phyloP scores from a whole-genome alignment of 2,329 filamentous ascomycete genomes.

The Penicillium sp. region DNA sequence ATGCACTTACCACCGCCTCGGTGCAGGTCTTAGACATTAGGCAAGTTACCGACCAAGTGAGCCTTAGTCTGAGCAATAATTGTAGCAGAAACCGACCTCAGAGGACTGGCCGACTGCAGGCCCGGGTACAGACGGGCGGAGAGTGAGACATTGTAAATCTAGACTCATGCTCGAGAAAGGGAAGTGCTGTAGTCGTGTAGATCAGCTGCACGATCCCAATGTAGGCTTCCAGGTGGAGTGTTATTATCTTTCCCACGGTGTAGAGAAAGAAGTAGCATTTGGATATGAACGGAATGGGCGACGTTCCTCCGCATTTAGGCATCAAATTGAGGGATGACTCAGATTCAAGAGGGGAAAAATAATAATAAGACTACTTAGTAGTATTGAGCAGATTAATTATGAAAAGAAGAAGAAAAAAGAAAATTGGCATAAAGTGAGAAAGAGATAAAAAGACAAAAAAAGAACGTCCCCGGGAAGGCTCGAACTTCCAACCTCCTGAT shows the following conservation, averaged over 20 bases:
- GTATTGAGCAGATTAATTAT: no score
- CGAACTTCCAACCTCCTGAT: conserved; percentile 42
- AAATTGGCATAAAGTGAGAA: not conserved
- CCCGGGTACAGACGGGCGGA: conserved; percentile 3
- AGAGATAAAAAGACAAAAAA: conserved; percentile 11
- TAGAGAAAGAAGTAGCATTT: not conserved
- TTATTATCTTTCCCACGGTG: not conserved
- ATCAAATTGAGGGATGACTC: not conserved
- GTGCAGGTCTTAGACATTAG: conserved; percentile 19
- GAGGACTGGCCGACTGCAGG: conserved; percentile 6
- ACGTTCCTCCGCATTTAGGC: not conserved
- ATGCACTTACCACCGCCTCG: conserved; percentile 1
- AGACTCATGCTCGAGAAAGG: conserved; percentile 1
- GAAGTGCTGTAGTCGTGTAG: conserved; percentile 3
- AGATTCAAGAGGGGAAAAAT: not conserved
- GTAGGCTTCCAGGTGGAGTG: not conserved
- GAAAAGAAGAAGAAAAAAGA: not conserved
- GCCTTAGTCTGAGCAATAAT: not conserved
- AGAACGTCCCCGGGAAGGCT: conserved; percentile 42
- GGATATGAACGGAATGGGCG: not conserved
- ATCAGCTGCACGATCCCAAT: conserved; percentile 10
- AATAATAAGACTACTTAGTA: no score
- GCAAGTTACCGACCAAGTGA: conserved; percentile 5
- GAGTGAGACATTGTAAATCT: conserved; percentile 18
- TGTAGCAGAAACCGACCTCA: not conserved